phyloP scores from a whole-genome alignment of 306 rosid genomes.

The Fragaria ananassa region DNA sequence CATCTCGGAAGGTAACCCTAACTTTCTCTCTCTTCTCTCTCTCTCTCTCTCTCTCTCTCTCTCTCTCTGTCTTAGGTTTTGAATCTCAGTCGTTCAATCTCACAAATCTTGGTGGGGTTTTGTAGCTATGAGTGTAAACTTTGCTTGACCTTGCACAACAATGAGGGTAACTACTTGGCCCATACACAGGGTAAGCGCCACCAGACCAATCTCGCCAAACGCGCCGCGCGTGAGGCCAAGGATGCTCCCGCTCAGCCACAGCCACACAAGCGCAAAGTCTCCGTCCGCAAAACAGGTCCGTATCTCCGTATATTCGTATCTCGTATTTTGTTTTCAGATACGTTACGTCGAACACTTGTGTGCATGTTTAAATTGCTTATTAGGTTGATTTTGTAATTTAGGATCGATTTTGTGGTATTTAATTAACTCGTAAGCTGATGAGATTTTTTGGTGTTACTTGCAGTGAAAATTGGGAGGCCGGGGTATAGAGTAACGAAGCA shows the following conservation, averaged over 20 bases:
- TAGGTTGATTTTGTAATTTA: neutral
- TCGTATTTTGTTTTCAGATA: neutral
- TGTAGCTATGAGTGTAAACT: conserved; percentile 90
- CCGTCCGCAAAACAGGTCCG: conserved; percentile 65
- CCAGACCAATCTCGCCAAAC: conserved; percentile 86
- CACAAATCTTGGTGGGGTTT: conserved; percentile 1
- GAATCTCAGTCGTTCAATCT: conserved; percentile 3
- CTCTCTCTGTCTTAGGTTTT: neutral
- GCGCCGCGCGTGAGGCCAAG: conserved; percentile 96
- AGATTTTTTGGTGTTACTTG: conserved; percentile 1
- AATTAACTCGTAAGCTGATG: neutral
- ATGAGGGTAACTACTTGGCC: conserved; percentile 96
- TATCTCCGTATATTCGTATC: neutral
- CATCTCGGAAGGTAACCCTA: conserved; percentile 66
- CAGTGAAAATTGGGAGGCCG: conserved; percentile 96
- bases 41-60: no score
- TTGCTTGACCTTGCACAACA: conserved; percentile 87
- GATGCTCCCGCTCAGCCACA: conserved; percentile 97
- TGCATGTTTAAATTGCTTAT: neutral
- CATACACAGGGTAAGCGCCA: conserved; percentile 97
- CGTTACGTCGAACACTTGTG: conserved; percentile 15
- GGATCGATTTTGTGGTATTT: neutral
- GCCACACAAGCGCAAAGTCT: conserved; percentile 89
- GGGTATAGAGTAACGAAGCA: conserved; percentile 94
- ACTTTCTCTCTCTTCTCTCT: neutral